Evolutionary conservation across 352 stramenopile species (phyloP).

Genomic region (Phytopythium cucurbitacearum): DNA sequence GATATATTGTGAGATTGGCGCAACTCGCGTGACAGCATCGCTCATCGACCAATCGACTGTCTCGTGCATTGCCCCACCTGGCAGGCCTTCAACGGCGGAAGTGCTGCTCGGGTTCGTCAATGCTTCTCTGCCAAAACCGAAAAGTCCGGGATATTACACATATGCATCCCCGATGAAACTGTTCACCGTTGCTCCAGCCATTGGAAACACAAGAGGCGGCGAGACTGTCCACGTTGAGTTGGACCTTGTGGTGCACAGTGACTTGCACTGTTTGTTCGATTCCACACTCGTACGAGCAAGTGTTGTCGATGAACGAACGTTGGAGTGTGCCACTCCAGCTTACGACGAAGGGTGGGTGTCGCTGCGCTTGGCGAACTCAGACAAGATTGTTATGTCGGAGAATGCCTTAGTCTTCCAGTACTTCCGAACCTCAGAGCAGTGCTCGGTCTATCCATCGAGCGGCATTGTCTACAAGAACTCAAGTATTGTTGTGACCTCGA

Average conservation of each 20-base stretch:
- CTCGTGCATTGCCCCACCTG: slow-evolving; percentile 16
- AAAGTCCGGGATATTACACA: slow-evolving; percentile 4
- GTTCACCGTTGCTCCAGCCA: slow-evolving; percentile 8
- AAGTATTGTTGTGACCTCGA: slow-evolving; percentile 15
- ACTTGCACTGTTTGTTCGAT: slow-evolving; percentile 37
- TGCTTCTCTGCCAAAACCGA: neutral
- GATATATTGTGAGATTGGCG: slow-evolving; percentile 30
- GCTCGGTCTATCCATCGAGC: slow-evolving; percentile 19
- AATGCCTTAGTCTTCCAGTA: slow-evolving; percentile 37
- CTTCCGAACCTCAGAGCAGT: slow-evolving; percentile 7
- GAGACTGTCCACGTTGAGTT: slow-evolving; percentile 15
- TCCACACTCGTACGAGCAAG: slow-evolving; percentile 13
- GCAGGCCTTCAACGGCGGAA: neutral
- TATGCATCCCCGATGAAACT: slow-evolving; percentile 11
- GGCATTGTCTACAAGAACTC: slow-evolving; percentile 27
- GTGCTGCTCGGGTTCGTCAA: neutral
- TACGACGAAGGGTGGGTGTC: slow-evolving; percentile 9
- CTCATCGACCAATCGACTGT: slow-evolving; percentile 19
- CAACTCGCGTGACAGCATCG: slow-evolving; percentile 9
- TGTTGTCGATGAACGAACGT: slow-evolving; percentile 7
- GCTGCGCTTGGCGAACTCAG: slow-evolving; percentile 22
- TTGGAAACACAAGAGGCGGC: slow-evolving; percentile 11
- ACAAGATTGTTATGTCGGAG: slow-evolving; percentile 17
- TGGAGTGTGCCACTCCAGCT: slow-evolving; percentile 30
- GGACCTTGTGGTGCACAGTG: slow-evolving; percentile 6